phyloP scores from a whole-genome alignment of 768 basidiomycete species.

The Leccinum arenicola region DNA sequence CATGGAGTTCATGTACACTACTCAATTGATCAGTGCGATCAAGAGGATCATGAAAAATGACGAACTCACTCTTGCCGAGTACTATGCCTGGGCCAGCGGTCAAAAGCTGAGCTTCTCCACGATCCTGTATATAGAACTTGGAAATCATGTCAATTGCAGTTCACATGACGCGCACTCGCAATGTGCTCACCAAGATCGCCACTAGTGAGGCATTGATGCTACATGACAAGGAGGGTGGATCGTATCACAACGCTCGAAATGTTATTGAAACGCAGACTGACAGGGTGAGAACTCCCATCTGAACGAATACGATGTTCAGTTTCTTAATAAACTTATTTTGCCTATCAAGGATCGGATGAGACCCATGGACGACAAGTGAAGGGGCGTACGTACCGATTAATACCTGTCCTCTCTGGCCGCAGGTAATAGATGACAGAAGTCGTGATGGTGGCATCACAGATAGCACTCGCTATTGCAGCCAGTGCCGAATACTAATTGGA shows the following conservation, averaged over 20 bases:
- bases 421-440: slow-evolving; percentile 15
- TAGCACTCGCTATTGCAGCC: slow-evolving; percentile 13
- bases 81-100: slow-evolving; percentile 8
- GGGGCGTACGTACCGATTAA: slow-evolving; percentile 8
- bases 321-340: slow-evolving; percentile 9
- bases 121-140: slow-evolving; percentile 19
- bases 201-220: slow-evolving; percentile 13
- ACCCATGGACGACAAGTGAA: neutral
- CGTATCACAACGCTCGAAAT: neutral
- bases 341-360: neutral
- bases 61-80: slow-evolving; percentile 20
- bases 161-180: neutral
- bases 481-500: slow-evolving; percentile 7
- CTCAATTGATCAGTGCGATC: neutral
- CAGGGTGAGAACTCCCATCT: slow-evolving; percentile 22
- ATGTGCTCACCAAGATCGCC: slow-evolving; percentile 9
- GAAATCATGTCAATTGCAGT: neutral
- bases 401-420: slow-evolving; percentile 8
- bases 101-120: neutral
- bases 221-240: neutral
- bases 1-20: slow-evolving; percentile 26
- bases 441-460: slow-evolving; percentile 23
- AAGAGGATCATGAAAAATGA: neutral
- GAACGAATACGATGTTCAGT: slow-evolving; percentile 14
- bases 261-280: neutral